These are phyloP conservation scores for Cantharellus cinnabarinus DNA, from an alignment of 768 basidiomycete genomes.

Conservation along the genomic window DNA sequence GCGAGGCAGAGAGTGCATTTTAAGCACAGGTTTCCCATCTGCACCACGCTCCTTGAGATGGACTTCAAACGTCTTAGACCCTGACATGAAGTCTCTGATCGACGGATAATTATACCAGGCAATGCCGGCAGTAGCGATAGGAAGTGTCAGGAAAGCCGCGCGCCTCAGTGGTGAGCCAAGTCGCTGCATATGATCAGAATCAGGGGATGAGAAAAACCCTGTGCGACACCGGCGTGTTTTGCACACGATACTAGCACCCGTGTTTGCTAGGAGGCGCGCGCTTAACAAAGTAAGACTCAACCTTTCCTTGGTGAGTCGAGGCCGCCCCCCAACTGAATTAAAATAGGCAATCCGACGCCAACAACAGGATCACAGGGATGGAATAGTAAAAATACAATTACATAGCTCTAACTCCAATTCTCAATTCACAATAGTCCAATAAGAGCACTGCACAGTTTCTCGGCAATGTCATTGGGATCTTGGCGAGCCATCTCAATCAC, in stretches of 20 bases:
- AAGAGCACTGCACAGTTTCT: conserved; percentile 30
- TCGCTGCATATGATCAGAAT: neutral
- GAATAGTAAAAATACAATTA: neutral
- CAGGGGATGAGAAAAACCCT: too few species aligned
- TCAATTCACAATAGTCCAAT: neutral
- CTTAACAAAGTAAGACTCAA: too few species aligned
- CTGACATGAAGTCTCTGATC: neutral
- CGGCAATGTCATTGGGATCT: conserved; percentile 67
- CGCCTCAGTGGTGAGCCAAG: neutral
- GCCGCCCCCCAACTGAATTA: too few species aligned
- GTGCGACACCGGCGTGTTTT: too few species aligned
- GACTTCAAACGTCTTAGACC: neutral
- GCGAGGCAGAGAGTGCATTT: neutral
- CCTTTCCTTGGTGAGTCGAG: too few species aligned
- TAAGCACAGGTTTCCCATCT: neutral
- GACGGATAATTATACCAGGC: neutral
- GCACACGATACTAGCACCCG: too few species aligned
- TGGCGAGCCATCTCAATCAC: conserved; percentile 93
- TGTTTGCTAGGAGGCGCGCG: too few species aligned
- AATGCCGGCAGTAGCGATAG: neutral
- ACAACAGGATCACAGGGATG: too few species aligned
- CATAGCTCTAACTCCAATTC: neutral
- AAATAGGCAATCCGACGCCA: too few species aligned
- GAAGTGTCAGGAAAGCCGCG: neutral
- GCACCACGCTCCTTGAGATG: neutral